Base-by-base conservation (phyloP, 2,329 filamentous ascomycete species). In the Chaetomium sp. region DNA sequence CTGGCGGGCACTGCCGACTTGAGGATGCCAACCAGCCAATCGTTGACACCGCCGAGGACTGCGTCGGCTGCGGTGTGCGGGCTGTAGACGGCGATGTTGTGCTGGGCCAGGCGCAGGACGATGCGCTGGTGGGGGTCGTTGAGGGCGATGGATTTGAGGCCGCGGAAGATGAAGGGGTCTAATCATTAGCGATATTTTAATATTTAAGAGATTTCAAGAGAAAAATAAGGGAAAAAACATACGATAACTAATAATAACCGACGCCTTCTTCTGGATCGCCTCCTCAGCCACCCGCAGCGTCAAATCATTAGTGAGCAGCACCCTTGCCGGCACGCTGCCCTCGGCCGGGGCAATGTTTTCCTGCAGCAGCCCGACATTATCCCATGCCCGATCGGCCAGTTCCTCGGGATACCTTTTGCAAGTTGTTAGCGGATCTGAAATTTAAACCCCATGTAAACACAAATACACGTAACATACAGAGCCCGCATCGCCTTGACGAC, bases 131-230 rank as follows among this genome's bases (percentile, higher is more conserved):
- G 94, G 8, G 89, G 81, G 68, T 99, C 88, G 59, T 80, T 79
- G 48, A 91, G 81, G 37, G 89, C 95, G 68, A 99, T 76, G 61
- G 89, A 87, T 73, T 96, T 99, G 63, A 99, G 79, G 52, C 88
- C 88, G 49, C 88, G 85, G 77, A 99, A 99, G 68, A 99, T 97
- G 69, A 97, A 94, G 27, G 94, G 94, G 72, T 99, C 89, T 95
- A 12, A 40, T 12, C 11, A 14, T 42, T 42, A 42, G 38, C 10
- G 11, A 38, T 38, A 11, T 11, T 38, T 6, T 11, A 11, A 38
- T 38, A 11, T 11, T 38, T 11, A 38, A 38, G 11, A 38, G 11
- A 38, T n/a, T n/a, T n/a, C n/a, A 38, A 6, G 36, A 38, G 36
- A 38, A 38, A 38, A 38, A 38, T 11, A 11, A 38, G 36, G 11